Evolutionary conservation across 495 filamentous ascomycete genomes (phyloP), one percentile per base, ranked within the genome.

Genomic region (Lepraria neglecta): DNA sequence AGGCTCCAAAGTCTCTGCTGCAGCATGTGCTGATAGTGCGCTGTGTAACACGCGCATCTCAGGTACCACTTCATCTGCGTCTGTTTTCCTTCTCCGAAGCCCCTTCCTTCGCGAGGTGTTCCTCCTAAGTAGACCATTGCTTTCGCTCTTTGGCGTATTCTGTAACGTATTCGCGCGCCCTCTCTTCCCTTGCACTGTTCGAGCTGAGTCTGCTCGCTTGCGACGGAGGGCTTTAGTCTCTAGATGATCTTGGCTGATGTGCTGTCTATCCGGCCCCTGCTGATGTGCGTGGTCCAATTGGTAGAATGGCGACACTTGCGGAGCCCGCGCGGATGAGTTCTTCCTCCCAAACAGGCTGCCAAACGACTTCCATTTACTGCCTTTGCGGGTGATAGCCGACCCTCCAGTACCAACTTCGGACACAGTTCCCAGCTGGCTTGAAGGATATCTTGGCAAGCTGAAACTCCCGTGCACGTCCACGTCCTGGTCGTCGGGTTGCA

Each of bases 321-420:
- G 57, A 3, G 60, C 60, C 14, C 70, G 65, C 46, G 68, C 62
- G 21, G 72, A 46, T 11, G 71, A 71, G 67, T 69, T 71, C 58
- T 77, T 84, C 15, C 73, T 75, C 59, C 69, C 76, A 65, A 83
- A 80, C 3, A 83, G 50, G 1, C 75, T 75, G 2, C 79, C 79
- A 63, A 85, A 74, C 55, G 80, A 77, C 70, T 76, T 83, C 82
- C 82, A 85, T 60, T 80, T 81, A 59, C 79, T 79, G 9, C 76
- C 64, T 59, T 80, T 84, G 15, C 72, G 70, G 40, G 75, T 74
- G 19, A 68, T 53, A 12, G 56, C 59, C 48, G 46, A 56, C 31
- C 44, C 24, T 38, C 44, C 58, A 47, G 61, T 50, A 31, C 58
- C 57, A 38, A 61, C 47, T 61, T 58, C 55, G 40, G 6, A 40